Evolutionary conservation across 108 stramenopile genomes (phyloP), one percentile per base, ranked within the genome.

Genomic region (Pseudonitzschia multiseries): DNA sequence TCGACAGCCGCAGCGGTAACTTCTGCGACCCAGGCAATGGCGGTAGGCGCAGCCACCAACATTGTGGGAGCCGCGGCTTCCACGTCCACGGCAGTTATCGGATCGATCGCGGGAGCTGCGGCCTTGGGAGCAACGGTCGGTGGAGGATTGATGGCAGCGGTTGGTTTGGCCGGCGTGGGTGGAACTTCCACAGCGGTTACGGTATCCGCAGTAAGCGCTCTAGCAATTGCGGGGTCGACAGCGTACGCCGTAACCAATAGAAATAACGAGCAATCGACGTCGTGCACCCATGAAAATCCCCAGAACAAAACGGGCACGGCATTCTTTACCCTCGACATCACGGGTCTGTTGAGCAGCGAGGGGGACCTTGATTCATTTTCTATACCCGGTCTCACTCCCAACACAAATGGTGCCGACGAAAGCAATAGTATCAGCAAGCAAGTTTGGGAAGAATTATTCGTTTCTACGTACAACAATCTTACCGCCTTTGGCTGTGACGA

Each of bases 401-500:
- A 18, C 46, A 14, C 46, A 48, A 18, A 32, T 64, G 36, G 32
- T 64, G 2, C 36, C 6, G 36, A n/a, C 31, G 28, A 64, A 10
- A 36, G 36, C 63, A 22, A 9, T 43, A 31, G 27, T 1, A 29
- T 43, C 31, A 28, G 9, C 42, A 18, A 64, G 42, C 17, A 36
- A n/a, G 21, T 64, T 22, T 64, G 36, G 36, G 63, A 64, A 32
- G 63, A 64, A 64, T 36, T 64, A 22, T 64, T 64, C 21, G 63
- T 24, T 64, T 32, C 29, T 8, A 32, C 63, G 1, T 64, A 64
- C 13, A 64, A 64, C 42, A 43, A 64, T 36, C n/a, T 64, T 26
- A 56, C 54, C 54, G 20, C 12, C 26, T 22, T 22, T 26, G 54
- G 54, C 20, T 56, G 54, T 22, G 24, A 26, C 20, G 54, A 56